A percentile compares a stretch with the other conserved stretches of the same genome.
These are phyloP conservation scores for Cordyceps militaris DNA, from an alignment of 2,329 filamentous ascomycete species.

Conservation along the genomic window DNA sequence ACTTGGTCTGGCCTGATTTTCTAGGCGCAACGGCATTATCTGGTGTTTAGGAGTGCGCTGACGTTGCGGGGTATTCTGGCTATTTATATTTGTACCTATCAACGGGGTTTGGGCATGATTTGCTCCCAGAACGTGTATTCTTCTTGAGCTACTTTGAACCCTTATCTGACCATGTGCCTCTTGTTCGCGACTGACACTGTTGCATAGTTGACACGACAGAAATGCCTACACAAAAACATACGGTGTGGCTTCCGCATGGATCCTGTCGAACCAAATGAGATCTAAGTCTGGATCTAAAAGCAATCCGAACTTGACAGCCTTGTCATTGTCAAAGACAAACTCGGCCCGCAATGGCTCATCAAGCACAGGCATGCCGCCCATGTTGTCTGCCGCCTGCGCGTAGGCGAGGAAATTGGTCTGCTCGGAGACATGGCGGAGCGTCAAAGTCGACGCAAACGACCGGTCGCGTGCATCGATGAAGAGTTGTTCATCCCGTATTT, in stretches of 20 bases:
- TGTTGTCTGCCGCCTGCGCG: not conserved
- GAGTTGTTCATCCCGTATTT: constrained; percentile 2
- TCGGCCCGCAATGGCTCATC: not conserved
- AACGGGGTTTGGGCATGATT: not conserved
- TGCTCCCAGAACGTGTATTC: not conserved
- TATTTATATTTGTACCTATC: constrained; percentile 2
- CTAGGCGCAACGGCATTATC: constrained; percentile 9
- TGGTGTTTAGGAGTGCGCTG: constrained; percentile 9
- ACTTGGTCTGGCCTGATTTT: not conserved
- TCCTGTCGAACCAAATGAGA: constrained; percentile 4
- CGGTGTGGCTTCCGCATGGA: not conserved
- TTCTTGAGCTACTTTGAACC: not conserved
- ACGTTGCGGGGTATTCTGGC: not conserved
- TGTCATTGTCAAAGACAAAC: constrained; percentile 3
- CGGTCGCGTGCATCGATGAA: constrained; percentile 10
- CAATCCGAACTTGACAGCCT: not conserved
- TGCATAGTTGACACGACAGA: not conserved
- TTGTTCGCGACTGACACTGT: not conserved
- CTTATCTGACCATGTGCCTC: not conserved
- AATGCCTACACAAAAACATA: not conserved
- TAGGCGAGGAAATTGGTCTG: constrained; percentile 8
- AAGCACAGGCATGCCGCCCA: not conserved
- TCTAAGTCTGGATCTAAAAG: not conserved
- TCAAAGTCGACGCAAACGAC: not conserved
- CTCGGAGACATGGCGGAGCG: not conserved